phyloP scores from a whole-genome alignment of 192 early-diverging fungal genomes.

The Chytriomyces confervae region DNA sequence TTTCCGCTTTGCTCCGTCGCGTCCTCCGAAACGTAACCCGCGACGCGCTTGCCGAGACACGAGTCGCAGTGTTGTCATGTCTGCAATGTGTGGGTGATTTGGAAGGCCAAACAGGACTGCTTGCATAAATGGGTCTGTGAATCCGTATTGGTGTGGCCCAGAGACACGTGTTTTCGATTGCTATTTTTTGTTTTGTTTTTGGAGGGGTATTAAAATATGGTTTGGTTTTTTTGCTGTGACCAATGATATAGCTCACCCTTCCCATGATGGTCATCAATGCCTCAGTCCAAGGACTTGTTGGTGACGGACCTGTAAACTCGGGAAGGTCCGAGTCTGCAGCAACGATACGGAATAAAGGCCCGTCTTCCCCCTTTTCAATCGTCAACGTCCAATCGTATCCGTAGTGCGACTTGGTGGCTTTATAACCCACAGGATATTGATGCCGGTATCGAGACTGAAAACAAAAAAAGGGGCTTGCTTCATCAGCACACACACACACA shows the following conservation, averaged over 20 bases:
- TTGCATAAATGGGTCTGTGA: constrained; percentile 40
- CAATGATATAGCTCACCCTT: constrained; percentile 5
- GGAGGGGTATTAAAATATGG: background rate
- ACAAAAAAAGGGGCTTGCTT: too few relatives aligned
- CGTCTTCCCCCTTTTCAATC: constrained; percentile 35
- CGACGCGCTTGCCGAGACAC: constrained; percentile 31
- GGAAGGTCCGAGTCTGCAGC: constrained; percentile 19
- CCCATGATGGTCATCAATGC: constrained; percentile 29
- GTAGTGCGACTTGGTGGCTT: constrained; percentile 37
- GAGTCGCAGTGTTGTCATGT: constrained; percentile 31
- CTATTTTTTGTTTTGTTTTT: background rate
- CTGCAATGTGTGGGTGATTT: constrained; percentile 21
- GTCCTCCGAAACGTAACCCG: constrained; percentile 17
- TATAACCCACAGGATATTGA: constrained; percentile 38
- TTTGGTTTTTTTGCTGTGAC: background rate
- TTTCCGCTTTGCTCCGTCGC: constrained; percentile 19
- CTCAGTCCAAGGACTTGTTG: constrained; percentile 39
- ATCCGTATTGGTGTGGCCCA: constrained; percentile 35
- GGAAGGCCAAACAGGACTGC: constrained; percentile 31
- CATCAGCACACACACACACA: too few relatives aligned
- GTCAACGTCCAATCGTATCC: constrained; percentile 42
- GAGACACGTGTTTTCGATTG: constrained; percentile 34
- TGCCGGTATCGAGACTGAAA: constrained; percentile 37
- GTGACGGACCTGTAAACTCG: constrained; percentile 27
- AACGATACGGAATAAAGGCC: constrained; percentile 29